Evolutionary conservation across 2,329 filamentous ascomycete species (phyloP), one percentile per base, ranked within the genome.

Genomic region (Cladosporium sp.): DNA sequence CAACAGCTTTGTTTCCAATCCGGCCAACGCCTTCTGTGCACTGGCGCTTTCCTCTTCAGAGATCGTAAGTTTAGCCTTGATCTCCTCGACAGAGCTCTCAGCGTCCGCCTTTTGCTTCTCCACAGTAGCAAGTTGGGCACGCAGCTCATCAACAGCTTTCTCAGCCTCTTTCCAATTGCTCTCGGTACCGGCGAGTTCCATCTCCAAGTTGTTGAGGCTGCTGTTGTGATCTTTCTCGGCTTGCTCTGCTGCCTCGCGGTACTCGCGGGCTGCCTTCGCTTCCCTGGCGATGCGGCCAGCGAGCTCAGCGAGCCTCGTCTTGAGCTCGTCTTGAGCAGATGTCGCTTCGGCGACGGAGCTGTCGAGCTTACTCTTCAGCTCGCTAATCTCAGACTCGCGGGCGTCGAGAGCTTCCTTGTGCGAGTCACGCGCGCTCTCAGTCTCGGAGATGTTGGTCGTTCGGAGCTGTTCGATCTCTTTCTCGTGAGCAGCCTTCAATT

Each of bases 281-380:
- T 70, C 67, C 3, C 31, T 57, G 8, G 67, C 70, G 16, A 73
- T 63, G 26, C 67, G 67, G 18, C 67, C 71, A 14, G 72, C 71
- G n/a, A 74, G 66, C 16, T 71, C 70, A n/a, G 71, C 72, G 12
- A 73, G 66, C 59, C 71, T 73, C 6, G 63, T 57, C 52, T 73
- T 72, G 31, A 69, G 50, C 28, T 67, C 62, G 28, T 72, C 70
- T 16, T 65, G 59, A 29, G 64, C 63, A 16, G 66, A 67, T 11
- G 62, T 64, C 10, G 60, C 31, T 23, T 67, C 58, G 33, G 52
- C 53, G 33, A 57, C 8, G 26, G 65, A 49, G 44, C 40, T 40
- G 16, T 61, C 57, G 40, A 66, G 56, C 61, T 65, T 55, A 40
- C 23, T 60, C 52, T 68, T 28, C 1, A 68, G 46, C 26, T 40